These are phyloP conservation scores for Starmera dryadoides DNA, from an alignment of 805 yeast species.

Conservation along the genomic window DNA sequence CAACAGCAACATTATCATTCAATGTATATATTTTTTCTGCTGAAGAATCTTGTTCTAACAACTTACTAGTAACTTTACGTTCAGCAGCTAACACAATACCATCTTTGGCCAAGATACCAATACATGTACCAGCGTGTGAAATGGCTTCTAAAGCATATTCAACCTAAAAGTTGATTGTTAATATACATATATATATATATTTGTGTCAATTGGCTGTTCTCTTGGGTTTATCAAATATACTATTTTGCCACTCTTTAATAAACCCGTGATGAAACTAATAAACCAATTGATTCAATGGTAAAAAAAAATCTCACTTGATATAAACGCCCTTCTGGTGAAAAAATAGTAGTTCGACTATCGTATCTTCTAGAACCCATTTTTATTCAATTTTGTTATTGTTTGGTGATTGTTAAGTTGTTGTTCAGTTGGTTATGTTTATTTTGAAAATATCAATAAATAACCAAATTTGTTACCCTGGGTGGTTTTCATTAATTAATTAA, in stretches of 20 bases:
- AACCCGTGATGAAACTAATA: too few species aligned
- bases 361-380: conserved; percentile 85
- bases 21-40: conserved; percentile 88
- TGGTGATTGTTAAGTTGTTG: conserved; percentile 6
- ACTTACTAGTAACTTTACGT: conserved; percentile 86
- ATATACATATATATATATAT: not conserved
- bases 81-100: conserved; percentile 96
- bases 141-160: conserved; percentile 97
- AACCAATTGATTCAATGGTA: too few species aligned
- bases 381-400: not conserved
- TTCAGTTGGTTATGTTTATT: too few species aligned
- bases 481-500: too few species aligned
- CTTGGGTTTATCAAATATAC: not conserved
- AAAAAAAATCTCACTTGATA: conserved; percentile 59
- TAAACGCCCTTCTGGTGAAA: conserved; percentile 97
- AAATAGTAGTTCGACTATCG: conserved; percentile 97
- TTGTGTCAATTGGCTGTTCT: not conserved
- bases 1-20: conserved; percentile 79
- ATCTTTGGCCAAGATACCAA: conserved; percentile 83
- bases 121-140: conserved; percentile 96
- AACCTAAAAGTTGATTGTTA: conserved; percentile 34
- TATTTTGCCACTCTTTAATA: too few species aligned
- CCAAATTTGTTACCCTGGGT: too few species aligned
- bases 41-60: conserved; percentile 87
- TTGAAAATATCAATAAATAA: too few species aligned